These are phyloP conservation scores for Fusarium mangiferae DNA, from an alignment of 2,329 filamentous ascomycete genomes.

Conservation along the genomic window DNA sequence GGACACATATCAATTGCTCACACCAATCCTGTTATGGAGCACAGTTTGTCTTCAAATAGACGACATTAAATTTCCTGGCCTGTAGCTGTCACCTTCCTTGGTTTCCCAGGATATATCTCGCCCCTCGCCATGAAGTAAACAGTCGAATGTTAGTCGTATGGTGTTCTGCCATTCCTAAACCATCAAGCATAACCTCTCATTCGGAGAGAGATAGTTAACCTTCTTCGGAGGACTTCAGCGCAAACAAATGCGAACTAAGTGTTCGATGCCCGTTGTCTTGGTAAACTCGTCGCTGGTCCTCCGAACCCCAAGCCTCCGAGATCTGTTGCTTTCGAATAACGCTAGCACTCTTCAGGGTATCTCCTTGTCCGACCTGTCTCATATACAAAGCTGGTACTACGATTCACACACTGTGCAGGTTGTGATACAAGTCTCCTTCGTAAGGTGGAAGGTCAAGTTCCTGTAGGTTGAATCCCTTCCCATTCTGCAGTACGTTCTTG, in stretches of 20 bases:
- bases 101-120: neutral
- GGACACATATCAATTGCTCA: neutral
- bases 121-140: neutral
- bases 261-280: slow-evolving; percentile 44
- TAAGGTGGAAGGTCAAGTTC: slow-evolving; percentile 48
- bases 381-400: slow-evolving; percentile 51
- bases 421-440: slow-evolving; percentile 45
- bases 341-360: slow-evolving; percentile 48
- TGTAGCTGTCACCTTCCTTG: neutral
- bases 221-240: slow-evolving; percentile 29
- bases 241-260: slow-evolving; percentile 46
- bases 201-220: slow-evolving; percentile 26
- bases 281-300: slow-evolving; percentile 47
- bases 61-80: neutral
- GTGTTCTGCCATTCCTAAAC: neutral
- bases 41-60: neutral
- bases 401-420: slow-evolving; percentile 50
- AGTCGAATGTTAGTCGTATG: neutral
- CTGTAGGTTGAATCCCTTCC: slow-evolving; percentile 48
- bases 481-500: slow-evolving; percentile 51
- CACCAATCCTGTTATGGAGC: neutral
- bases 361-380: slow-evolving; percentile 49
- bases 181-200: neutral
- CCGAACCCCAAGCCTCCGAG: slow-evolving; percentile 52
- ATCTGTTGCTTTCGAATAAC: slow-evolving; percentile 52